These are phyloP conservation scores for Pezicula rhizophila DNA, from an alignment of 2,329 filamentous ascomycete genomes.

Conservation along the genomic window DNA sequence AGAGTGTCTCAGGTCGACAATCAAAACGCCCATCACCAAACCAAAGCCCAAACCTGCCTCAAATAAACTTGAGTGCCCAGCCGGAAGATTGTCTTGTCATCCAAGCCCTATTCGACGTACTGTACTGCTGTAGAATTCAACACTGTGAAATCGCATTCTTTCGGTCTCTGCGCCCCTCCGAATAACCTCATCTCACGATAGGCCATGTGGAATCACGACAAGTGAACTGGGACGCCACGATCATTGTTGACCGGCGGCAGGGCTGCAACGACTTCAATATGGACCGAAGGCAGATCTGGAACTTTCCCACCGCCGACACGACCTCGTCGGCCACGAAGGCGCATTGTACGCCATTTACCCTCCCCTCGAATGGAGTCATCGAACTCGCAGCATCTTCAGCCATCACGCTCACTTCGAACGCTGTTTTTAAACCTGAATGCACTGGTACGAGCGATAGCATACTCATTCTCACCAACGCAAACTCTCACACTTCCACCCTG, in stretches of 20 bases:
- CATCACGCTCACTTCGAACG: constrained; percentile 40
- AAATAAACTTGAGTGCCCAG: constrained; percentile 1
- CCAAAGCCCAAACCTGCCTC: neutral
- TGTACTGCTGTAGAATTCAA: no score
- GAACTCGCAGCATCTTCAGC: constrained; percentile 26
- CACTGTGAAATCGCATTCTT: neutral
- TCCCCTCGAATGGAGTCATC: constrained; percentile 52
- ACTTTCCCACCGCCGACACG: constrained; percentile 24
- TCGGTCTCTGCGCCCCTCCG: neutral
- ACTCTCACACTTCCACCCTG: constrained; percentile 10
- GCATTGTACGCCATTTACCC: constrained; percentile 56
- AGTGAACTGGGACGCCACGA: constrained; percentile 6
- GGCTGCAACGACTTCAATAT: constrained; percentile 20
- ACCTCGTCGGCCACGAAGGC: constrained; percentile 31
- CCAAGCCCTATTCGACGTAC: neutral
- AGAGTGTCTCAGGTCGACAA: neutral
- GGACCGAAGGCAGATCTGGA: constrained; percentile 25
- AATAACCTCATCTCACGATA: neutral
- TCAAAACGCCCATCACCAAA: neutral
- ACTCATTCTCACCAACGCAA: constrained; percentile 17
- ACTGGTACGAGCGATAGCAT: constrained; percentile 29
- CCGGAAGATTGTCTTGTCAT: constrained; percentile 1
- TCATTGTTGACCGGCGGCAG: constrained; percentile 18
- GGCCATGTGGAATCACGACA: constrained; percentile 14
- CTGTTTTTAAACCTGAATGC: constrained; percentile 43